Conservation (phyloP, 495 filamentous ascomycete species). For the Penicillium dipodomyicola region DNA sequence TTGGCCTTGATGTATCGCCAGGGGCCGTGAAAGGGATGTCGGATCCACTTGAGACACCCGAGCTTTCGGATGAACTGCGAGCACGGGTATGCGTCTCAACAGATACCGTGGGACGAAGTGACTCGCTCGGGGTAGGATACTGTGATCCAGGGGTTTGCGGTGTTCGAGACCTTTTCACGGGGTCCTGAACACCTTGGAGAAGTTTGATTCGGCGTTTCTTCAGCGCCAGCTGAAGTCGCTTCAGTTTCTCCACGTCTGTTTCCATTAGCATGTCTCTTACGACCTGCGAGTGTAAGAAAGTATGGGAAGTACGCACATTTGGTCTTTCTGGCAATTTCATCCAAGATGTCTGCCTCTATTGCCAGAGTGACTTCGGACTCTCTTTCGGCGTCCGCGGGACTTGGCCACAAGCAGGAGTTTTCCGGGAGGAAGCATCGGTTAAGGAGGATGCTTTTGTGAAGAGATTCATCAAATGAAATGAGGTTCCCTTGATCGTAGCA, state of each 20-base stretch:
- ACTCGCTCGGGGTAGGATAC: background rate
- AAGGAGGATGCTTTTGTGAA: background rate
- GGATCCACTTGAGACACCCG: background rate
- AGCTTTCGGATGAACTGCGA: background rate
- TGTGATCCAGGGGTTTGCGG: background rate
- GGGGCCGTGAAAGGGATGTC: background rate
- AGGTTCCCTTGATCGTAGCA: background rate
- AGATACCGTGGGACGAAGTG: background rate
- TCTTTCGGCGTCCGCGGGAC: background rate
- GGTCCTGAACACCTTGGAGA: background rate
- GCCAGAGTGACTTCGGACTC: background rate
- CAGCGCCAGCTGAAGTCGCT: constrained; percentile 9
- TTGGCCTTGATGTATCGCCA: background rate
- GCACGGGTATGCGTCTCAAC: background rate
- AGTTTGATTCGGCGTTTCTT: constrained; percentile 6
- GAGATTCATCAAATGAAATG: background rate
- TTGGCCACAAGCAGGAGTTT: background rate
- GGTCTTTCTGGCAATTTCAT: background rate
- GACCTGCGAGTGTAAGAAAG: background rate
- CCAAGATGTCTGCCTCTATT: constrained; percentile 6
- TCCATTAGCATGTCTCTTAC: background rate
- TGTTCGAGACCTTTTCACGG: background rate
- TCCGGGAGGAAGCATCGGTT: background rate
- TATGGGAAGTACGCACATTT: background rate
- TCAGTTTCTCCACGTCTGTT: constrained; percentile 5